Base-by-base conservation (phyloP, 169 alveolate genomes). In the Eimeria necatrix region DNA sequence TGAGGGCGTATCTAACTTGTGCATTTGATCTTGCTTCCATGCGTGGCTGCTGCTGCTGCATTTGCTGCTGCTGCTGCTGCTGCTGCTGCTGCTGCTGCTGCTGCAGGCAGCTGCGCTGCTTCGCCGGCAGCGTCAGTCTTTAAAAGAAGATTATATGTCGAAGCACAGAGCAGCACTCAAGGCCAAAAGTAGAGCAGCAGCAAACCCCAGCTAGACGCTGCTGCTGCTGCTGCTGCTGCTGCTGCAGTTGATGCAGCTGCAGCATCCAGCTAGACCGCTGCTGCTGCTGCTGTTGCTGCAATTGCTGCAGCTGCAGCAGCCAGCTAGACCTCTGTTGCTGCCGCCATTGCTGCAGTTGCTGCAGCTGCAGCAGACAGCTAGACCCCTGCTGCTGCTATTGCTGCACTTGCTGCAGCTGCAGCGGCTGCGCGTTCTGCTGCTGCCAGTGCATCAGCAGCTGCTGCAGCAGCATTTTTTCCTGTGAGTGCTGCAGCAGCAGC, bases 91-190 rank as follows among this genome's bases (percentile, higher is more conserved):
- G 71, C 16, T 80, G 89, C 89, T 80, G 70, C 64, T 80, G 89
- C 89, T 80, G 89, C 89, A 80, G 89, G 89, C 89, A 48, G 89
- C 89, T 6, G 46, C 70, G 49, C 20, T 80, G 89, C 70, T 80
- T 61, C 89, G 89, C 20, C 46, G 3, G 53, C 89, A 80, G 89
- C 89, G 89, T 4, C 18, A 68, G 70, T 9, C n/a, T 7, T 20
- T 80, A 8, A 48, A 18, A 20, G 89, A 80, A 51, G 89, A 80
- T 22, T 80, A 49, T 52, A 4, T 48, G 71, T 52, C 70, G 46
- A 80, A 80, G 8, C 89, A 80, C 71, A 6, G 89, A 52, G 89
- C 89, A 80, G 89, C 89, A 6, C 49, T 80, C 46, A 5, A 68
- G 18, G 24, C 68, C 51, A 80, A 80, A 22, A 6, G 48, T 24